Conservation (phyloP, 495 filamentous ascomycete genomes). For the Hypoxylon crocopeplum region DNA sequence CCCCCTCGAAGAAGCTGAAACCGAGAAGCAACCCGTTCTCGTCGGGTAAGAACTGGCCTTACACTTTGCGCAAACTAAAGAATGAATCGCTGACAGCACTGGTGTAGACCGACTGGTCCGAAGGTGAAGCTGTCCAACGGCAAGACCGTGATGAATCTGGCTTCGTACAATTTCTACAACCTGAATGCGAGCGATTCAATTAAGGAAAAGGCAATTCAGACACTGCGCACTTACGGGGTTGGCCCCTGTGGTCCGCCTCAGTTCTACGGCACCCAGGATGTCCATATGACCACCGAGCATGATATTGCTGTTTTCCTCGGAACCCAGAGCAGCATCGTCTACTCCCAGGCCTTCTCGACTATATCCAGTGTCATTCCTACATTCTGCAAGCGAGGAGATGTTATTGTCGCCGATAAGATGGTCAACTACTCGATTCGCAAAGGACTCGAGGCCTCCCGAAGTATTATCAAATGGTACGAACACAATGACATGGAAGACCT, state of each 20-base stretch:
- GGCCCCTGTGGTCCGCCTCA: constrained; percentile 95
- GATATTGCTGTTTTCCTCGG: constrained; percentile 92
- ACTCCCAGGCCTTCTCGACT: constrained; percentile 93
- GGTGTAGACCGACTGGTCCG: constrained; percentile 79
- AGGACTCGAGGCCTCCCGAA: constrained; percentile 90
- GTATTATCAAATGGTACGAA: constrained; percentile 90
- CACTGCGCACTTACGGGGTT: constrained; percentile 92
- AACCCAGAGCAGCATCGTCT: constrained; percentile 86
- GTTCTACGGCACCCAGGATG: constrained; percentile 98
- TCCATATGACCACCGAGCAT: constrained; percentile 95
- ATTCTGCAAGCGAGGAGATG: constrained; percentile 95
- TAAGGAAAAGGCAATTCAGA: constrained; percentile 93
- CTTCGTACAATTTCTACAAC: constrained; percentile 96
- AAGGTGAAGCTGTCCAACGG: constrained; percentile 90
- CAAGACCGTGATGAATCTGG: constrained; percentile 88
- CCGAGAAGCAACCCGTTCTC: constrained; percentile 84
- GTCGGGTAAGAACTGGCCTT: constrained; percentile 68
- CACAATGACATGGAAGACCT: constrained; percentile 97
- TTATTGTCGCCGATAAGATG: constrained; percentile 96
- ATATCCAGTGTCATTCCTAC: constrained; percentile 93
- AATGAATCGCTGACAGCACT: constrained; percentile 8
- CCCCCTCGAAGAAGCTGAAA: constrained; percentile 76
- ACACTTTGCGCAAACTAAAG: neutral
- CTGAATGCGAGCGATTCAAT: constrained; percentile 89
- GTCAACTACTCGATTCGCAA: constrained; percentile 94